Evolutionary conservation across 1,284 basidiomycete genomes (phyloP).

Genomic region (Leccinum solheimii): DNA sequence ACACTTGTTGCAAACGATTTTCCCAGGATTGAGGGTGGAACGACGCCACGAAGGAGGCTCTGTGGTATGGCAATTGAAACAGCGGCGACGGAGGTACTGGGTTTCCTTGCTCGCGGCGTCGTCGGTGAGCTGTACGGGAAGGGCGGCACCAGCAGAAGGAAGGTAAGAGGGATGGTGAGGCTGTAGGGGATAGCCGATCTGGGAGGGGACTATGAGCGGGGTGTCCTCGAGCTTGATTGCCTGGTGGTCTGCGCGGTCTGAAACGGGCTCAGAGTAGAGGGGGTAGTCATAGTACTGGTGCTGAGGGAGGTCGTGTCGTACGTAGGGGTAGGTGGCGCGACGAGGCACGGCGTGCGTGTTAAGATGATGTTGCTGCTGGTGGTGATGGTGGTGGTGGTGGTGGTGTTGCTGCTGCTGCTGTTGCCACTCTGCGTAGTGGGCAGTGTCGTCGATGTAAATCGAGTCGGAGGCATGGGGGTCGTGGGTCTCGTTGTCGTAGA

Average conservation of each 20-base stretch:
- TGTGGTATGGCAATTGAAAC: conserved; percentile 86
- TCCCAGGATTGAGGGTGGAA: conserved; percentile 81
- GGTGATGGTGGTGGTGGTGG: conserved; percentile 9
- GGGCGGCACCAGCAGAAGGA: conserved; percentile 39
- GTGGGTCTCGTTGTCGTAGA: conserved; percentile 60
- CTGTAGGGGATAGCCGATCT: conserved; percentile 39
- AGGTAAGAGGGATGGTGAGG: conserved; percentile 31
- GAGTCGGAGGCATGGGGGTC: conserved; percentile 49
- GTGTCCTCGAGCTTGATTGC: conserved; percentile 66
- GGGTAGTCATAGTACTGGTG: conserved; percentile 34
- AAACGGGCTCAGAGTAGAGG: conserved; percentile 31
- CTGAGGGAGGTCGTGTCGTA: conserved; percentile 60
- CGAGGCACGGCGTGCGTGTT: conserved; percentile 46
- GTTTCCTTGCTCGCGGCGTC: conserved; percentile 86
- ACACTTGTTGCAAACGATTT: conserved; percentile 90
- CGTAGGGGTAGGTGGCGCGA: conserved; percentile 71
- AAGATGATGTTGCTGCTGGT: neutral
- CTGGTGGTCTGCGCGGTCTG: conserved; percentile 37
- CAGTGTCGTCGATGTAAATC: conserved; percentile 41
- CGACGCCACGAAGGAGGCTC: conserved; percentile 84
- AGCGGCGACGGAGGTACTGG: conserved; percentile 78
- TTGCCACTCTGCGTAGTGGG: conserved; percentile 41
- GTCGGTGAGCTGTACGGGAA: conserved; percentile 81
- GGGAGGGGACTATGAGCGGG: conserved; percentile 61
- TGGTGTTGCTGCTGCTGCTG: conserved; percentile 34